Conservation (phyloP, 2,329 filamentous ascomycete species). For the Colletotrichum sansevieriae region DNA sequence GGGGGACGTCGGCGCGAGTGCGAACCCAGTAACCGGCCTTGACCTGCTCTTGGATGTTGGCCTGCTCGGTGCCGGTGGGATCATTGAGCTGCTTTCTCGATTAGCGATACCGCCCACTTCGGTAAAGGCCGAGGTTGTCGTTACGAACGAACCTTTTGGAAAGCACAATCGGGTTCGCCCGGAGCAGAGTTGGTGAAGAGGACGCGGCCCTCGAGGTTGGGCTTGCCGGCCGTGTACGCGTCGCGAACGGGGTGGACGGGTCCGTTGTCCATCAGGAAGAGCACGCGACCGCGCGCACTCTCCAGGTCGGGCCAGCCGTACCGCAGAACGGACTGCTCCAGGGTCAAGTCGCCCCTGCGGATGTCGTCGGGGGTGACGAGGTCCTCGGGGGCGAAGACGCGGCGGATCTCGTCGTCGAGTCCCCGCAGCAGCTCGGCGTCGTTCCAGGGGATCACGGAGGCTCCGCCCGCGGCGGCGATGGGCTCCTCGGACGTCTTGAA, state of each 20-base stretch:
- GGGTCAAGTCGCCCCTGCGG: slow-evolving; percentile 54
- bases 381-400: slow-evolving; percentile 54
- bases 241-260: slow-evolving; percentile 53
- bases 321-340: slow-evolving; percentile 60
- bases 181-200: slow-evolving; percentile 63
- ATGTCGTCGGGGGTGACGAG: slow-evolving; percentile 63
- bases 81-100: slow-evolving; percentile 56
- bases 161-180: slow-evolving; percentile 59
- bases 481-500: slow-evolving; percentile 55
- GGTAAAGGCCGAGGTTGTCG: no score
- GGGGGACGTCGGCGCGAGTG: slow-evolving; percentile 60
- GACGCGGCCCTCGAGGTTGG: slow-evolving; percentile 57
- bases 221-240: slow-evolving; percentile 52
- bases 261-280: slow-evolving; percentile 66
- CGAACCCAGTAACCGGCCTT: slow-evolving; percentile 62
- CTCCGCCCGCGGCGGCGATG: slow-evolving; percentile 48
- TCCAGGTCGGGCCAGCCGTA: slow-evolving; percentile 63
- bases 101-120: not conserved
- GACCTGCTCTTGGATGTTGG: slow-evolving; percentile 59
- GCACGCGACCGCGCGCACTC: slow-evolving; percentile 57
- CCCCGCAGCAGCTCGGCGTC: slow-evolving; percentile 55
- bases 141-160: slow-evolving; percentile 54
- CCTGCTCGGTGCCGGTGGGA: slow-evolving; percentile 51
- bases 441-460: slow-evolving; percentile 58
- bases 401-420: slow-evolving; percentile 61